Base-by-base conservation (phyloP, 441 rosid genomes). In the Pelargonium myrrhifolium region DNA sequence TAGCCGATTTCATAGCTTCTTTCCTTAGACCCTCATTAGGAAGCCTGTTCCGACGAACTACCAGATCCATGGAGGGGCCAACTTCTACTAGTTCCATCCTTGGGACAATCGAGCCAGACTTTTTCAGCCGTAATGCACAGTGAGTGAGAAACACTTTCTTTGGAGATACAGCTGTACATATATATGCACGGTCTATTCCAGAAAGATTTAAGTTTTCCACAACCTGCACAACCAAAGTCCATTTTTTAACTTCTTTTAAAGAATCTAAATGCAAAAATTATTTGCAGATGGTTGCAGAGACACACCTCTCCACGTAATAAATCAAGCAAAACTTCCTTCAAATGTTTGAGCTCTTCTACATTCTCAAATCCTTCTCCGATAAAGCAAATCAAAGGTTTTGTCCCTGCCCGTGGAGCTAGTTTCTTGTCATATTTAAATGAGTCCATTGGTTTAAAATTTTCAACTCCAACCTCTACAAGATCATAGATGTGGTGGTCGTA, bases 41-140 rank as follows among this genome's bases (percentile, higher is more conserved):
- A 72, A 82, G 93, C 51, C 92, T 93, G 75, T 91, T 86, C 66
- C 97, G 93, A 24, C 97, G 86, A 64, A 85, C 76, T 51, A 91
- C 95, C 45, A 93, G 83, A 72, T 93, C 99, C 97, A 91, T 89
- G 7, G 96, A 91, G 11, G 97, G 97, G 64, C 99, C 97, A 10
- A 89, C 87, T 82, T 93, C 97, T 18, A 88, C 87, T 47, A 93
- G 79, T 83, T 93, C 97, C 78, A 89, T 84, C 78, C 87, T 85
- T 15, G 99, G 97, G 22, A 93, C 89, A 10, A 88, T 65, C 1
- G 89, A 78, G 26, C 97, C 97, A 2, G 99, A 93, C 78, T 80
- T 91, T 67, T 89, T 93, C 35, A 93, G 87, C 72, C 88, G 81
- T 73, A 93, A 20, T 0, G 96, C 93, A 69, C 96, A 91, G 74